Percentiles rank a stretch among this genome's conserved stretches.
These are phyloP conservation scores for Naganishia liquefaciens DNA, from an alignment of 1,284 basidiomycete species.

Conservation along the genomic window DNA sequence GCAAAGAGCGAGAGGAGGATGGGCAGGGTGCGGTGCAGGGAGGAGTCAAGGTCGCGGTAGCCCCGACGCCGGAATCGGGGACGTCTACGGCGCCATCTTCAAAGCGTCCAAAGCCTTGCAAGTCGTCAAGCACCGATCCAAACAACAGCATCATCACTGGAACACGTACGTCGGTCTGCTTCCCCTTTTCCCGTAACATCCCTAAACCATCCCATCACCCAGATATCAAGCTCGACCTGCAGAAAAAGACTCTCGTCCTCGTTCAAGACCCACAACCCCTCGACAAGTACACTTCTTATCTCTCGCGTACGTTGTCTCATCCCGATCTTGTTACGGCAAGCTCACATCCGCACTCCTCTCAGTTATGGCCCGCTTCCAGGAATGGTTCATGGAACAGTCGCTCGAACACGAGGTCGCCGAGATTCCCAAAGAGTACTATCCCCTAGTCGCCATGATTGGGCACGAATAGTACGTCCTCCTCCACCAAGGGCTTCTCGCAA, in stretches of 20 bases:
- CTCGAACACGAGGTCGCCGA: constrained; percentile 5
- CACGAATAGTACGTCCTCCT: constrained; percentile 26
- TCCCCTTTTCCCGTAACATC: neutral
- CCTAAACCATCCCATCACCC: neutral
- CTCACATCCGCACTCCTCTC: too few species aligned
- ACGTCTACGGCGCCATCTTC: neutral
- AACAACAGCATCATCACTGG: constrained; percentile 11
- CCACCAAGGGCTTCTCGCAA: neutral
- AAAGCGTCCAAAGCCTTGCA: constrained; percentile 4
- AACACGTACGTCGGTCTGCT: neutral
- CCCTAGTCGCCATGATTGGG: constrained; percentile 32
- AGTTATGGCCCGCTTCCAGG: constrained; percentile 34
- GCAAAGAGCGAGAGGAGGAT: constrained; percentile 10
- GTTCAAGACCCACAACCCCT: constrained; percentile 25
- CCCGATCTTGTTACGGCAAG: neutral
- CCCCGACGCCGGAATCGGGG: neutral
- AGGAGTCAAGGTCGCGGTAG: too few species aligned
- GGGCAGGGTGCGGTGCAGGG: neutral
- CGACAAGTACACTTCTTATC: constrained; percentile 30
- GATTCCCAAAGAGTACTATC: constrained; percentile 27
- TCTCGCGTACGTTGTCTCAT: constrained; percentile 21
- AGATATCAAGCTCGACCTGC: constrained; percentile 25
- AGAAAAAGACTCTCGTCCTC: constrained; percentile 25
- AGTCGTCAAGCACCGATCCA: constrained; percentile 1
- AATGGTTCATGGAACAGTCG: constrained; percentile 29